phyloP scores from a whole-genome alignment of 371 early-diverging fungal species.

The Dinochytrium kinnereticum region DNA sequence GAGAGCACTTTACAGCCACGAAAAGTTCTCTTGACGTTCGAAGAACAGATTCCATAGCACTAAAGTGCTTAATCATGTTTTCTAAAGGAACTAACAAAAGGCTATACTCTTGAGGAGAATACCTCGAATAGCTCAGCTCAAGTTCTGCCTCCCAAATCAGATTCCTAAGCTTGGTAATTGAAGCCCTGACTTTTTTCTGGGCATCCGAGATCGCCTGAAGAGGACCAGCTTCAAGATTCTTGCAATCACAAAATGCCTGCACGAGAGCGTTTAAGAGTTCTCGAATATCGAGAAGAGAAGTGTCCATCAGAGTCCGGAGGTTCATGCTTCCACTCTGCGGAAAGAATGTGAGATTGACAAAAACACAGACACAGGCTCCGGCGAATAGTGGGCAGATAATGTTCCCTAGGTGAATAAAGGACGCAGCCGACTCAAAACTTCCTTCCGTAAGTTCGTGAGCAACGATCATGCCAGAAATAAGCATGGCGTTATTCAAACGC shows the following conservation, averaged over 20 bases:
- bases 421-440: neutral
- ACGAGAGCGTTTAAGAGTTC: constrained; percentile 8
- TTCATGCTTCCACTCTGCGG: neutral
- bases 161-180: neutral
- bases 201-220: neutral
- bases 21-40: neutral
- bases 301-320: constrained; percentile 1
- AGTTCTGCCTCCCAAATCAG: constrained; percentile 8
- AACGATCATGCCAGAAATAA: constrained; percentile 3
- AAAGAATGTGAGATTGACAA: neutral
- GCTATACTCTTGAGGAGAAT: neutral
- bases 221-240: neutral
- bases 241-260: neutral
- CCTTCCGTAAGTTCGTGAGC: constrained; percentile 3
- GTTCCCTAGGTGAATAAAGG: neutral
- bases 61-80: constrained; percentile 5
- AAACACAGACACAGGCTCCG: neutral
- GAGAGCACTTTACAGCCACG: constrained; percentile 31
- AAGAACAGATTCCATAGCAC: constrained; percentile 5
- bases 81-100: neutral
- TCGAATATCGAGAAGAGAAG: constrained; percentile 1
- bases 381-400: neutral
- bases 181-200: neutral
- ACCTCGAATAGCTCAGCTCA: neutral
- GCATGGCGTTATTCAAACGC: neutral